Percentiles rank a stretch among this genome's conserved stretches.
Conservation (phyloP, 1,284 basidiomycete species). For the Cystobasidium slooffiae region DNA sequence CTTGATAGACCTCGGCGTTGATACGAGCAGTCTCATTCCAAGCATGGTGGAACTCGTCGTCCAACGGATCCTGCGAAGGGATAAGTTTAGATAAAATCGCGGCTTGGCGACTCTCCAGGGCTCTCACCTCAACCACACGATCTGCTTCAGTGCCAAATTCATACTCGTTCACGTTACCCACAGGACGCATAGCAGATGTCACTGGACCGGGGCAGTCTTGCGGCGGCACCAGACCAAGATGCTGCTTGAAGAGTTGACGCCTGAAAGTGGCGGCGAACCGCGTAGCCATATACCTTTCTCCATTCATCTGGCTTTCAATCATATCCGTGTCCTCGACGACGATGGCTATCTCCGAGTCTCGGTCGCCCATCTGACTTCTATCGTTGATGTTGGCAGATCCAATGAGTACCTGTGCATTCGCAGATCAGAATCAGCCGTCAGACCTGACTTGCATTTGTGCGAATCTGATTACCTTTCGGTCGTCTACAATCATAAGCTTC, state of each 20-base stretch:
- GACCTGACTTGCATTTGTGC: conserved; percentile 63
- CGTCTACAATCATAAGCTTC: conserved; percentile 88
- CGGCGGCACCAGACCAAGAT: conserved; percentile 49
- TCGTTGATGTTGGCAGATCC: conserved; percentile 90
- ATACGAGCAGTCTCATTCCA: conserved; percentile 74
- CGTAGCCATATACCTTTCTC: conserved; percentile 61
- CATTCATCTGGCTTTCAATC: conserved; percentile 60
- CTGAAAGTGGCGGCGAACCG: conserved; percentile 78
- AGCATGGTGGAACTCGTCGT: conserved; percentile 65
- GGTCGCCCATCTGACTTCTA: conserved; percentile 82
- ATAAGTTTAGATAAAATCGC: not conserved
- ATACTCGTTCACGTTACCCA: conserved; percentile 70
- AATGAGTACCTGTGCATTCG: conserved; percentile 62
- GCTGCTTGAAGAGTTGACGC: conserved; percentile 67
- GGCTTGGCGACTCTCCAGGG: not conserved
- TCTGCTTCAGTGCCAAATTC: conserved; percentile 69
- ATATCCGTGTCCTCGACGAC: conserved; percentile 85
- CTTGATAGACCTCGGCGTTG: conserved; percentile 79
- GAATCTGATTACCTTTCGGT: conserved; percentile 61
- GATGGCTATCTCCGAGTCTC: conserved; percentile 89
- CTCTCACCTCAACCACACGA: conserved; percentile 63
- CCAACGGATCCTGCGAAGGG: conserved; percentile 67
- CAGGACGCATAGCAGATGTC: conserved; percentile 75
- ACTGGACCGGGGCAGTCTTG: conserved; percentile 55
- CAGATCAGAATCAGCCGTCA: not conserved